Conservation (phyloP, 2,329 filamentous ascomycete genomes). For the Monosporascus sp. region DNA sequence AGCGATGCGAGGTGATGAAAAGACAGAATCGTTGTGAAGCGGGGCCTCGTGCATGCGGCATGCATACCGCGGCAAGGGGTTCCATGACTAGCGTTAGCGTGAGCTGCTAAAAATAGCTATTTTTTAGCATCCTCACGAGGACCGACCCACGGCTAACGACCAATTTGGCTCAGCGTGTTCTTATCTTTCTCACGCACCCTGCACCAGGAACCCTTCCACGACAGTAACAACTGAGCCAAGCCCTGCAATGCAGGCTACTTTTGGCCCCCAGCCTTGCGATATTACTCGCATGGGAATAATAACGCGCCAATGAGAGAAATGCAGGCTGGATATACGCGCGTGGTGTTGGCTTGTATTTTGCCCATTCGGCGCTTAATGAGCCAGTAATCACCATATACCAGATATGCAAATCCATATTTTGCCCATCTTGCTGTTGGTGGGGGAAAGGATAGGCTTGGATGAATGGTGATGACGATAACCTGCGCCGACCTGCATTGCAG, state of each 20-base stretch:
- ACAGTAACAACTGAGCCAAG: not conserved
- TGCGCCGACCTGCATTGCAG: no score
- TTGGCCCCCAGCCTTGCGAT: not conserved
- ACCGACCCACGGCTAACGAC: not conserved
- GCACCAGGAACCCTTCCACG: no score
- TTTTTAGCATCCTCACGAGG: conserved; percentile 17
- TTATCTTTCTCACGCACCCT: conserved; percentile 2
- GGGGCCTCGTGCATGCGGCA: not conserved
- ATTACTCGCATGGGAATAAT: not conserved
- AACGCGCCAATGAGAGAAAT: not conserved
- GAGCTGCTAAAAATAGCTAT: conserved; percentile 29
- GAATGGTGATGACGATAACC: not conserved
- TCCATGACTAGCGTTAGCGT: not conserved
- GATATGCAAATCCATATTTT: not conserved
- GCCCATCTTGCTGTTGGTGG: not conserved
- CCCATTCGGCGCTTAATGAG: not conserved
- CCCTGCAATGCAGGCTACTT: not conserved
- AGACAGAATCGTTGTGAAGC: not conserved
- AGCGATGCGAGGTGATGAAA: not conserved
- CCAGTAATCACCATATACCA: not conserved
- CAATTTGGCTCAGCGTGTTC: not conserved
- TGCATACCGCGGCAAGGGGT: not conserved
- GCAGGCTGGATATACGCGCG: not conserved
- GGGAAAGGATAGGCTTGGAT: not conserved
- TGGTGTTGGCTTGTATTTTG: not conserved